Conservation (phyloP, 1,139 yeast genomes). For the Blastobotrys capitulatus region DNA sequence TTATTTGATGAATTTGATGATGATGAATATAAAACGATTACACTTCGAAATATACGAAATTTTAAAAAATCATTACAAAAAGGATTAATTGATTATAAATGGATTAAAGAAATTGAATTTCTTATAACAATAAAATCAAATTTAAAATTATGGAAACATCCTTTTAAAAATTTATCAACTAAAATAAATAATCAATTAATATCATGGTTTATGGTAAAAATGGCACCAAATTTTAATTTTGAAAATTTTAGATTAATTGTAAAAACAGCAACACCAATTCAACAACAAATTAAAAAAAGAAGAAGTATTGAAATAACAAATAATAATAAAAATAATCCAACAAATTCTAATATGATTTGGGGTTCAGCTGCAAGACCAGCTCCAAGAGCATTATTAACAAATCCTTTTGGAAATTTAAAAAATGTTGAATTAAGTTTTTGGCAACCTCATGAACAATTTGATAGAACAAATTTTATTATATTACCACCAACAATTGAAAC, state of each 20-base stretch:
- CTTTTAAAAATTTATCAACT: background rate
- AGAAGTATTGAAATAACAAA: background rate
- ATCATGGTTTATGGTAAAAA: background rate
- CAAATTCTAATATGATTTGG: background rate
- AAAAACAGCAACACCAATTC: background rate
- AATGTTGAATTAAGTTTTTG: background rate
- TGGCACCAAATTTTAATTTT: background rate
- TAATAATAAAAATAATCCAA: background rate
- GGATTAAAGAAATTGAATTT: constrained; percentile 2
- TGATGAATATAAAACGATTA: background rate
- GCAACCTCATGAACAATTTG: background rate
- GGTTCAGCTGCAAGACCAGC: background rate
- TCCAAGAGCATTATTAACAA: background rate
- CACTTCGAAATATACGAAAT: background rate
- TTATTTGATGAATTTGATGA: background rate
- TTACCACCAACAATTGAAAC: constrained; percentile 3
- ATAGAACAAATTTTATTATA: background rate
- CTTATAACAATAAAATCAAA: background rate
- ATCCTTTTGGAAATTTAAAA: background rate
- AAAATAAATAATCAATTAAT: background rate
- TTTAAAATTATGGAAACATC: background rate
- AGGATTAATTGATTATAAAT: background rate
- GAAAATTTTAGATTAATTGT: background rate
- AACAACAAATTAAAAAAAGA: background rate
- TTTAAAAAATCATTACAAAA: background rate